Conservation (phyloP, 2,329 filamentous ascomycete genomes). For the Rasamsonia emersonii region DNA sequence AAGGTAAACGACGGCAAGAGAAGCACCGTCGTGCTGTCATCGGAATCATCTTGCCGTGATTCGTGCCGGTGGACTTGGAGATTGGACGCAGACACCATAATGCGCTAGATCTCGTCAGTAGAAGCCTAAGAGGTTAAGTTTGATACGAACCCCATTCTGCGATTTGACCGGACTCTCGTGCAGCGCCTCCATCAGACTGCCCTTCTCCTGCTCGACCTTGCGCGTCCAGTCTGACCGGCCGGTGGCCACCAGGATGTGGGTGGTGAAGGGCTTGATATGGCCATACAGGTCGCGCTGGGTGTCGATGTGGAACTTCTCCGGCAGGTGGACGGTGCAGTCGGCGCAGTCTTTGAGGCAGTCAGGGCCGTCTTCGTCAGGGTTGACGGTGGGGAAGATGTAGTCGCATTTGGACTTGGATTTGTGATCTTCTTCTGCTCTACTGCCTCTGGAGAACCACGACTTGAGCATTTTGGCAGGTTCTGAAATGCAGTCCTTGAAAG, state of each 20-base stretch:
- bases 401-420: slow-evolving; percentile 12
- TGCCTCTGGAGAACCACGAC: slow-evolving; percentile 20
- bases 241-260: slow-evolving; percentile 31
- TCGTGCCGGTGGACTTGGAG: slow-evolving; percentile 15
- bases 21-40: slow-evolving; percentile 55
- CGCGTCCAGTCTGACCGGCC: slow-evolving; percentile 30
- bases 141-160: slow-evolving; percentile 49
- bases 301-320: slow-evolving; percentile 28
- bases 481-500: no score
- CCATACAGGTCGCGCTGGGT: slow-evolving; percentile 23
- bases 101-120: slow-evolving; percentile 14
- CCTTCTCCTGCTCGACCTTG: slow-evolving; percentile 27
- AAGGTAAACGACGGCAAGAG: slow-evolving; percentile 74
- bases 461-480: slow-evolving; percentile 20
- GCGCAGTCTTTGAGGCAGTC: slow-evolving; percentile 29
- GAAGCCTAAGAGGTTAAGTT: no score
- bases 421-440: slow-evolving; percentile 10
- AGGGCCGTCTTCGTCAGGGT: slow-evolving; percentile 23
- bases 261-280: slow-evolving; percentile 26
- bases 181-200: slow-evolving; percentile 44
- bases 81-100: slow-evolving; percentile 31
- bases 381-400: slow-evolving; percentile 30
- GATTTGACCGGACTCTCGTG: slow-evolving; percentile 46
- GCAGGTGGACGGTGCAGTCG: slow-evolving; percentile 28
- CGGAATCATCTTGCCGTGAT: slow-evolving; percentile 4